Percentiles rank a stretch among this genome's conserved stretches.
Evolutionary conservation across 257 asterid species (phyloP).

Genomic region (Schizonepeta tenuifolia): DNA sequence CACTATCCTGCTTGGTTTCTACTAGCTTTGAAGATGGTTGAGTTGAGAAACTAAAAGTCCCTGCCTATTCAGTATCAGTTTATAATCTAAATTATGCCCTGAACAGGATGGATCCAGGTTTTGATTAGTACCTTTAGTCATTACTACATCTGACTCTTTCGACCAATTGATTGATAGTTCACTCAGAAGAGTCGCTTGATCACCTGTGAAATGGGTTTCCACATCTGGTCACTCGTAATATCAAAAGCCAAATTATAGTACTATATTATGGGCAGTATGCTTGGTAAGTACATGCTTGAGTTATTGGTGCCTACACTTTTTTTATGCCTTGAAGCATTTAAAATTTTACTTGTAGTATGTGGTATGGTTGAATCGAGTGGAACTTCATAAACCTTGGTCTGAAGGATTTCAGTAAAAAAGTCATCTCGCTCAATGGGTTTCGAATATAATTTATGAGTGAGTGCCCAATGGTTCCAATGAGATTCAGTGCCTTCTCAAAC

Average conservation of each 20-base stretch:
- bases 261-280: not conserved
- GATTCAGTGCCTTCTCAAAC: no score
- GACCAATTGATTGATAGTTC: not conserved
- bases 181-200: not conserved
- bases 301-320: not conserved
- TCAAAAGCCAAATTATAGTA: not conserved
- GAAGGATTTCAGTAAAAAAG: not conserved
- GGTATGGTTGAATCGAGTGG: not conserved
- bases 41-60: not conserved
- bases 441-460: not conserved
- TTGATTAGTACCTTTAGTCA: not conserved
- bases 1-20: not conserved
- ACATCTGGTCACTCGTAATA: not conserved
- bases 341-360: not conserved
- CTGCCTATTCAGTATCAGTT: not conserved
- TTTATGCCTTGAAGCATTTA: not conserved
- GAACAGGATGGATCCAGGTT: not conserved
- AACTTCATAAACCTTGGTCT: not conserved
- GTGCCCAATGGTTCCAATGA: not conserved
- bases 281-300: not conserved
- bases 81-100: not conserved
- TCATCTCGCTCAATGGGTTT: not conserved
- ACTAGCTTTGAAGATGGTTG: not conserved
- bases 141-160: not conserved
- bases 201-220: not conserved